Evolutionary conservation across 2,329 filamentous ascomycete genomes (phyloP), one percentile per base, ranked within the genome.

Genomic region (Anthostomella pinea): DNA sequence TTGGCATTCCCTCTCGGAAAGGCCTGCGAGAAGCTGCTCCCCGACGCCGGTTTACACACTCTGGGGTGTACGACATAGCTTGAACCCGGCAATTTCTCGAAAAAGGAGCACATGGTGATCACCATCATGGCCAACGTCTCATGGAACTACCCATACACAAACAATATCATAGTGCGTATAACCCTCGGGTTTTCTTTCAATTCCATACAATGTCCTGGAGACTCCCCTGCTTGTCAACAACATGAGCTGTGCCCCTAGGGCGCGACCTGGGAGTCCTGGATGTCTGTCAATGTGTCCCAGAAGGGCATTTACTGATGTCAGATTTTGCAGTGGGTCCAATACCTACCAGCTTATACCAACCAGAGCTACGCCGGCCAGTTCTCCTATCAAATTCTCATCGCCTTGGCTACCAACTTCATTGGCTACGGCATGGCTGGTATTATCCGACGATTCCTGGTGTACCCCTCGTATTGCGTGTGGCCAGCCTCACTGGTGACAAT

Each of bases 71-170:
- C 49, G 53, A 13, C 60, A 63, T 46, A 59, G 56, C 19, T 44
- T 65, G 4, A 57, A 56, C 25, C 52, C 2, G 54, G 52, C 15
- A 43, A 43, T 29, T 80, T 80, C 52, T 73, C 70, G 35, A 71
- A 70, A 50, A 81, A 81, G 58, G 77, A 81, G 55, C 77, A 81
- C 51, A 68, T 75, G 64, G 57, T 79, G 32, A 73, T 79, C 41
- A 68, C 70, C 19, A 75, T 78, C 55, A 77, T 78, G 73, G 77
- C 81, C 36, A 82, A 83, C 53, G 73, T 74, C 9, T 69, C 70
- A 9, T 67, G 62, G 48, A 63, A 62, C 16, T 52, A 63, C 10
- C 71, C 72, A 0, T 75, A 75, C 47, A 73, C 71, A 1, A 59
- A 68, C 51, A 67, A 69, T 42, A 69, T 75, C 30, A 63, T 73